Conservation (phyloP, 2,329 filamentous ascomycete genomes). For the Penicillium sclerotiorum region DNA sequence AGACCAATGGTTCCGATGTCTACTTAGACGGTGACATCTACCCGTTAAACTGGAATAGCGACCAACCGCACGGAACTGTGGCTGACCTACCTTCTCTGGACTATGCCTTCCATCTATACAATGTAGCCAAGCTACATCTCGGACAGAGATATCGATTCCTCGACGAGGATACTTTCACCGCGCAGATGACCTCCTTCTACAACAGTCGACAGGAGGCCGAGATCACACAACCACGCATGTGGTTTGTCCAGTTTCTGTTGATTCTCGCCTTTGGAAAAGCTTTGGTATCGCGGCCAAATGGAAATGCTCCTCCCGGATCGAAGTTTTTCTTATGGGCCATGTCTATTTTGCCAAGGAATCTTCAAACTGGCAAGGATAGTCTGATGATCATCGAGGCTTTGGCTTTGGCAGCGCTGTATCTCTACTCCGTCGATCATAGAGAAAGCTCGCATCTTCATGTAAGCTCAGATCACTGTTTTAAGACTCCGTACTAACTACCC, state of each 20-base stretch:
- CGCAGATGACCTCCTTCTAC: constrained; percentile 34
- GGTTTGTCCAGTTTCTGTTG: constrained; percentile 25
- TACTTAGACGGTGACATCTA: too few relatives aligned
- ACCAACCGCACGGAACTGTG: constrained; percentile 24
- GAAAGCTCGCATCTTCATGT: constrained; percentile 38
- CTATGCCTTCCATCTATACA: constrained; percentile 25
- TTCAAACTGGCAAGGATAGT: constrained; percentile 41
- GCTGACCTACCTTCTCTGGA: constrained; percentile 36
- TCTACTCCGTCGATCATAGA: constrained; percentile 44
- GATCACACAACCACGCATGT: constrained; percentile 25
- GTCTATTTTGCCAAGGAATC: constrained; percentile 40
- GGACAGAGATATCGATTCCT: constrained; percentile 42
- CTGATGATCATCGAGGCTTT: constrained; percentile 43
- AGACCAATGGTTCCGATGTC: too few relatives aligned
- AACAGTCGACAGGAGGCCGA: constrained; percentile 12
- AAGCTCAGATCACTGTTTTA: constrained; percentile 9
- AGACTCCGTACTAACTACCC: background rate
- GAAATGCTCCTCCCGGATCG: constrained; percentile 15
- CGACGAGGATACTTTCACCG: constrained; percentile 35
- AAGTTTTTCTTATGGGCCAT: constrained; percentile 29
- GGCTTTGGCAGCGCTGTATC: constrained; percentile 40
- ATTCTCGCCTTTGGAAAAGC: constrained; percentile 23
- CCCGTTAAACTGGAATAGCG: constrained; percentile 30
- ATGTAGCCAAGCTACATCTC: constrained; percentile 43
- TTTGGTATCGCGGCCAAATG: constrained; percentile 13